Evolutionary conservation across 306 rosid species (phyloP).

Genomic region (Castanea crenata): DNA sequence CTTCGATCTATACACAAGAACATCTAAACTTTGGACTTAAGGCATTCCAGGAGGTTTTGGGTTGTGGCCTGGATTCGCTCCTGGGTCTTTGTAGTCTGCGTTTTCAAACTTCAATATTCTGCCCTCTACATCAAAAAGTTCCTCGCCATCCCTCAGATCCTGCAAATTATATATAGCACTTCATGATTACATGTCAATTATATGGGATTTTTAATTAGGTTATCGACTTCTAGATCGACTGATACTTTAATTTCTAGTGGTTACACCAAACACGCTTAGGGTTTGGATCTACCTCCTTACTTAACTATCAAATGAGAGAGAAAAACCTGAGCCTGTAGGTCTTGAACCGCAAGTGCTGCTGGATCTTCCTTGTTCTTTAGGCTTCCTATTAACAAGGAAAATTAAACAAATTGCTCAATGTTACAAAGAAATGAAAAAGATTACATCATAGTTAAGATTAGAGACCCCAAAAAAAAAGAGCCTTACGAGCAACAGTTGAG

Average conservation of each 20-base stretch:
- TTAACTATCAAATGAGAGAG: background rate
- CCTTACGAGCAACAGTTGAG: background rate
- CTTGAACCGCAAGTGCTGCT: background rate
- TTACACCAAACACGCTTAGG: too few species aligned
- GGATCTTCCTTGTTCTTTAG: background rate
- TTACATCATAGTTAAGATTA: background rate
- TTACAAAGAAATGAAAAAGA: background rate
- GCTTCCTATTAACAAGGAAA: background rate
- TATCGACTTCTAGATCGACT: background rate
- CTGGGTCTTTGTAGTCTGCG: background rate
- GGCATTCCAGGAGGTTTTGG: background rate
- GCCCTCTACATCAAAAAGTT: background rate
- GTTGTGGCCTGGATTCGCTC: background rate
- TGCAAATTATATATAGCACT: background rate
- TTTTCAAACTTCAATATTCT: background rate
- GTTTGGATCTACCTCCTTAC: too few species aligned
- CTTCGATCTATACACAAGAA: background rate
- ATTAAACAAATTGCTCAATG: background rate
- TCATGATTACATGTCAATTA: background rate
- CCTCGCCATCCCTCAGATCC: background rate
- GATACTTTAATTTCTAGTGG: too few species aligned
- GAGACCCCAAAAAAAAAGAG: too few species aligned
- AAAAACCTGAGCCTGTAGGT: background rate
- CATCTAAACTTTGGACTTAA: background rate
- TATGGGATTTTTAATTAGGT: background rate